phyloP scores from a whole-genome alignment of 1,284 basidiomycete species.

The Caloboletus firmus region DNA sequence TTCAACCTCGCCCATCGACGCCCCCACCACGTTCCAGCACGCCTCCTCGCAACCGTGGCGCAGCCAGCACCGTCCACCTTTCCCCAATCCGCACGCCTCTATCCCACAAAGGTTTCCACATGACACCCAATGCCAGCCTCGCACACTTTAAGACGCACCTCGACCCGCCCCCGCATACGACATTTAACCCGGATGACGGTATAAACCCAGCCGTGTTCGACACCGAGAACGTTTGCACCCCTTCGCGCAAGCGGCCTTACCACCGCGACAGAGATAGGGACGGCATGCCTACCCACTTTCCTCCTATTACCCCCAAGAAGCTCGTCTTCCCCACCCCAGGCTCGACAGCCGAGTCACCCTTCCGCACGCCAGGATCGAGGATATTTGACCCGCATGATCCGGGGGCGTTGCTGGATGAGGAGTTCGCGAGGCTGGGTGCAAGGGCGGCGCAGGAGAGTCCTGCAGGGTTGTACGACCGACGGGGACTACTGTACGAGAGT shows the following conservation, averaged over 20 bases:
- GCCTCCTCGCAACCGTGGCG: conserved; percentile 34
- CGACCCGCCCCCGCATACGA: conserved; percentile 56
- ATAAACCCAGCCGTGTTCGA: conserved; percentile 40
- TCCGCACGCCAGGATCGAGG: conserved; percentile 56
- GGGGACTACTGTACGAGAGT: conserved; percentile 58
- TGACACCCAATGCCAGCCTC: conserved; percentile 62
- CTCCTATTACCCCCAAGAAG: conserved; percentile 59
- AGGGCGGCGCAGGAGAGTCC: conserved; percentile 52
- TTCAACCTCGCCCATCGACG: conserved; percentile 36
- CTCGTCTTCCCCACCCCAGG: conserved; percentile 43
- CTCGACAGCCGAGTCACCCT: conserved; percentile 46
- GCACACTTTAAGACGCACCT: conserved; percentile 62
- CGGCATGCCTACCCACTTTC: conserved; percentile 31
- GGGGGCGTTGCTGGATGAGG: conserved; percentile 60
- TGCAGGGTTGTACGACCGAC: conserved; percentile 54
- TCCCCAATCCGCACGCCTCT: conserved; percentile 64
- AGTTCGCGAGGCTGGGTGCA: conserved; percentile 52
- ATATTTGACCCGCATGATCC: conserved; percentile 71
- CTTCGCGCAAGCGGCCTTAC: conserved; percentile 47
- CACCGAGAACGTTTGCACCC: conserved; percentile 51
- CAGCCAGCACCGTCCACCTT: conserved; percentile 36
- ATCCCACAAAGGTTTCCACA: conserved; percentile 65
- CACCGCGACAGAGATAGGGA: conserved; percentile 33
- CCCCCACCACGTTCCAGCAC: conserved; percentile 28
- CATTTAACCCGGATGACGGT: conserved; percentile 38